Percentiles rank a stretch among this genome's conserved stretches.
Conservation (phyloP, 2,329 filamentous ascomycete genomes). For the Calonectria ilicicola region DNA sequence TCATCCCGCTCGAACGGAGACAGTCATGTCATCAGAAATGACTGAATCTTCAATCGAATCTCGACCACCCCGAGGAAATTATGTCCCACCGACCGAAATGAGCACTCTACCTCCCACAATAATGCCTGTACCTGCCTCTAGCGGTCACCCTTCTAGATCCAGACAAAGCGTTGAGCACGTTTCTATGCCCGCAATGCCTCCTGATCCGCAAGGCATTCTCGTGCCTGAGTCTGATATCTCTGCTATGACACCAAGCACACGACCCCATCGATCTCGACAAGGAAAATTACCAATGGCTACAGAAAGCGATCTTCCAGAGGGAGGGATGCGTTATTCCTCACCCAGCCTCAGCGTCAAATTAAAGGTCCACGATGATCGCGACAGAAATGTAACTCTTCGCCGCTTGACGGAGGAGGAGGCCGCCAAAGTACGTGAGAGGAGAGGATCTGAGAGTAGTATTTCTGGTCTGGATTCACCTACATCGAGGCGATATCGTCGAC, state of each 20-base stretch:
- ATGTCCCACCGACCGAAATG: conserved; percentile 34
- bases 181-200: conserved; percentile 67
- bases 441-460: conserved; percentile 66
- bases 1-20: conserved; percentile 37
- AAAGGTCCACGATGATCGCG: conserved; percentile 70
- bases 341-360: conserved; percentile 69
- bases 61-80: conserved; percentile 43
- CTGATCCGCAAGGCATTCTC: conserved; percentile 61
- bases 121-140: conserved; percentile 36
- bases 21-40: conserved; percentile 47
- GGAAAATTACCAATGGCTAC: conserved; percentile 58
- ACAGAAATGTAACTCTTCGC: conserved; percentile 71
- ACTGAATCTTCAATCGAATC: conserved; percentile 52
- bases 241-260: conserved; percentile 46
- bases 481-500: conserved; percentile 58
- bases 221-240: conserved; percentile 47
- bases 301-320: conserved; percentile 54
- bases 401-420: conserved; percentile 72
- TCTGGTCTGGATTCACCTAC: conserved; percentile 67
- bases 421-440: conserved; percentile 57
- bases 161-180: conserved; percentile 53
- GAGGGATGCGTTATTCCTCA: conserved; percentile 54
- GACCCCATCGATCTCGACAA: conserved; percentile 58
- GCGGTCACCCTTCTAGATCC: conserved; percentile 51
- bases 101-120: conserved; percentile 30